phyloP scores from a whole-genome alignment of 306 rosid species.

The Carpinus viminea region DNA sequence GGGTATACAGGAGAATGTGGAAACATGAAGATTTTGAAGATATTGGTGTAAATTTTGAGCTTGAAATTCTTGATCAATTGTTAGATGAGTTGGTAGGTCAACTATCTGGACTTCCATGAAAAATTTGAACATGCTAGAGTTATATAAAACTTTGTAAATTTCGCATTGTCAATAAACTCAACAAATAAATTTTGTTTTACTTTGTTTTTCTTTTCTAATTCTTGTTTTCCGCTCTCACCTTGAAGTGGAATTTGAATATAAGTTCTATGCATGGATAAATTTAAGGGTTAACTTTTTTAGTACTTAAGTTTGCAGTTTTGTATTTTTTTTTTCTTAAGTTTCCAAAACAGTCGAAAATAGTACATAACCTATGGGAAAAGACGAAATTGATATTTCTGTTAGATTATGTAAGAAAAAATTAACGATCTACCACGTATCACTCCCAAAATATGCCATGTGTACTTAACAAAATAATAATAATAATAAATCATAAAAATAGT shows the following conservation, averaged over 20 bases:
- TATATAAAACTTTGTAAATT: constrained; percentile 25
- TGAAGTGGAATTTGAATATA: background rate
- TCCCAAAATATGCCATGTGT: too few species aligned
- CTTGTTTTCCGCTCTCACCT: background rate
- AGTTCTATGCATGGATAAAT: background rate
- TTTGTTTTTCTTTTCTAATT: background rate
- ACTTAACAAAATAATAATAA: too few species aligned
- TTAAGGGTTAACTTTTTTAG: too few species aligned
- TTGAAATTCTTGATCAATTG: constrained; percentile 48
- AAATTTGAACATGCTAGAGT: constrained; percentile 14
- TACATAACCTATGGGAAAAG: too few species aligned
- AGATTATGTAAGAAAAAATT: too few species aligned
- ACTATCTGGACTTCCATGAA: constrained; percentile 27
- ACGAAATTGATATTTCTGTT: too few species aligned
- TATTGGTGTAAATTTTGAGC: constrained; percentile 56
- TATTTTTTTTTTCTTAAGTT: too few species aligned
- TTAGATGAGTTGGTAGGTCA: constrained; percentile 65
- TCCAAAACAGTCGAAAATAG: too few species aligned
- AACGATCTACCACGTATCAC: too few species aligned
- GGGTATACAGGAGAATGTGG: constrained; percentile 27
- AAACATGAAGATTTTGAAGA: constrained; percentile 39
- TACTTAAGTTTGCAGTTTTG: too few species aligned
- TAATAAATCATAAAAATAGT: too few species aligned
- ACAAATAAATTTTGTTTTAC: constrained; percentile 7
- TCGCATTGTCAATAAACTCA: constrained; percentile 29